Evolutionary conservation across 2,329 filamentous ascomycete species (phyloP).

Genomic region (Colletotrichum sansevieriae): DNA sequence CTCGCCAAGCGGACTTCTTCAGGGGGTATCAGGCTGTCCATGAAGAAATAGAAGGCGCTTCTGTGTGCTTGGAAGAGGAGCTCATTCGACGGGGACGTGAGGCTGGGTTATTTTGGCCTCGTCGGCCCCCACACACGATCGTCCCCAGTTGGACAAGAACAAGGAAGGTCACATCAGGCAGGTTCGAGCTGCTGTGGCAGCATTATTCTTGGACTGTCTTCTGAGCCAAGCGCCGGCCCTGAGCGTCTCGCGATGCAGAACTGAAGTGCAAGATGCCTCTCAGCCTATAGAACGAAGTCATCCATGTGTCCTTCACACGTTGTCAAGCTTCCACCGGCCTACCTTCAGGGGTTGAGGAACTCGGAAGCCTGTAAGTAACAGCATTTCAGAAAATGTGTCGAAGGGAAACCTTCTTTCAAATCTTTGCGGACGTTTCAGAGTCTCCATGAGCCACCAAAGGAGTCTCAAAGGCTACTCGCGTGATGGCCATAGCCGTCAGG

Average conservation of each 20-base stretch:
- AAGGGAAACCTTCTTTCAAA: no score
- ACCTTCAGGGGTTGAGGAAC: background rate
- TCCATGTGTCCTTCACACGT: background rate
- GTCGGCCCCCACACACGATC: constrained; percentile 11
- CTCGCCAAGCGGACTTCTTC: constrained; percentile 16
- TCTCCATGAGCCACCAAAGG: background rate
- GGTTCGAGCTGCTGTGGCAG: background rate
- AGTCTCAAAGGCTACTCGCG: background rate
- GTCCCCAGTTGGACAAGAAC: background rate
- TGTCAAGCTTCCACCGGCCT: background rate
- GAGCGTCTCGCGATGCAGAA: constrained; percentile 29
- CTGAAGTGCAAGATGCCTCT: background rate
- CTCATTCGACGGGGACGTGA: constrained; percentile 26
- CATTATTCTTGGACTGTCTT: background rate
- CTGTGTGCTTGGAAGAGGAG: constrained; percentile 1
- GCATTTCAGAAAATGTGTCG: no score
- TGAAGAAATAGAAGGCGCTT: constrained; percentile 17
- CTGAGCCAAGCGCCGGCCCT: constrained; percentile 18
- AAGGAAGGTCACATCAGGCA: constrained; percentile 3
- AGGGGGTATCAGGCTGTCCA: constrained; percentile 24
- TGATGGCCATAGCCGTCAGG: background rate
- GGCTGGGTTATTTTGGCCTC: constrained; percentile 7
- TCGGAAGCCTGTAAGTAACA: background rate
- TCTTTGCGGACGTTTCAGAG: background rate
- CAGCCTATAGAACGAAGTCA: constrained; percentile 7